Conservation (phyloP, 441 rosid species). For the Theobroma grandiflorum region DNA sequence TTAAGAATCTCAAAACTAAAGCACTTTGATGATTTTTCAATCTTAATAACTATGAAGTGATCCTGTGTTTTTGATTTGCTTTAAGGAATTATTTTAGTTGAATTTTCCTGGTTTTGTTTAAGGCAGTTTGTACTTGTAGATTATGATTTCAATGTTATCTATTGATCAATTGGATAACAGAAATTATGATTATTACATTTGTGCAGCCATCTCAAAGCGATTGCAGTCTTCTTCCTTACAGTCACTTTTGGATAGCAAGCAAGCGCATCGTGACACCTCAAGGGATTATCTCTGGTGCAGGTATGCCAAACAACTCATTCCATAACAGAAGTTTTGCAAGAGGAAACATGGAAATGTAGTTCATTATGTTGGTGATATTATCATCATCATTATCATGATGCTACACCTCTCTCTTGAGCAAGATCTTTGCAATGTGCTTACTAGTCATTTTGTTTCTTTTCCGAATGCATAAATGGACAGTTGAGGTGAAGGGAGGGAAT, state of each 20-base stretch:
- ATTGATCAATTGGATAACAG: background rate
- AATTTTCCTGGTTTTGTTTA: background rate
- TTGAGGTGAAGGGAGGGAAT: constrained; percentile 71
- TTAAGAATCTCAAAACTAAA: background rate
- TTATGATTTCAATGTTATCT: constrained; percentile 19
- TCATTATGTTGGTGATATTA: constrained; percentile 3
- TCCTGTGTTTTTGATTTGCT: background rate
- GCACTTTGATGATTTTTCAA: background rate
- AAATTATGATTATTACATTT: background rate
- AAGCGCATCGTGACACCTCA: constrained; percentile 74
- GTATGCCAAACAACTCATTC: constrained; percentile 37
- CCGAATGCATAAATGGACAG: constrained; percentile 46
- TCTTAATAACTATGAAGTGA: background rate
- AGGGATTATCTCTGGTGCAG: constrained; percentile 84
- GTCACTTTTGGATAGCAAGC: constrained; percentile 81
- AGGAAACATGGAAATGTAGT: constrained; percentile 11
- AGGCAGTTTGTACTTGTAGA: background rate
- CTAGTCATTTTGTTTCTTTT: constrained; percentile 17
- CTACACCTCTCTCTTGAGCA: background rate
- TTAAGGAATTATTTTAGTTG: background rate
- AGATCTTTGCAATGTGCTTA: background rate
- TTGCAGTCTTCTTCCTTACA: constrained; percentile 76
- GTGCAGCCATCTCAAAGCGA: constrained; percentile 41
- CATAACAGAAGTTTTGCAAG: background rate
- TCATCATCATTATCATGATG: background rate